Evolutionary conservation across 495 filamentous ascomycete species (phyloP).

Genomic region (Penicillium bialowiezense): DNA sequence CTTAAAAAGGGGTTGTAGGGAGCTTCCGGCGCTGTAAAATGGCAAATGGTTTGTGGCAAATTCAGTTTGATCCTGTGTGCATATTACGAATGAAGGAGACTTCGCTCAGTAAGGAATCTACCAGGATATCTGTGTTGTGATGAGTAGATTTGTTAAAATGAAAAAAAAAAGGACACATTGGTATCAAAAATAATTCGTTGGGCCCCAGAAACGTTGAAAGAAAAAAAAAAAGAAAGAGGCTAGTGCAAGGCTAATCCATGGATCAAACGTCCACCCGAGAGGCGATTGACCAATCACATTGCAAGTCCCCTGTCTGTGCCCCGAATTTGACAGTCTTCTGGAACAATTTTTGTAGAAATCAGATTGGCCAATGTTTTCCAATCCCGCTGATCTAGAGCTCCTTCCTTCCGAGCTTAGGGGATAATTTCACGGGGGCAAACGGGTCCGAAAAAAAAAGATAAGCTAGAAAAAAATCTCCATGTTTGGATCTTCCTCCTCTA

Average conservation of each 20-base stretch:
- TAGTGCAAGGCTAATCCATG: conserved; percentile 6
- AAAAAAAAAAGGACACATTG: not conserved
- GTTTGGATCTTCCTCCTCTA: not conserved
- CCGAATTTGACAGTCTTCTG: conserved; percentile 7
- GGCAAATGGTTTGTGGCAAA: too few species aligned
- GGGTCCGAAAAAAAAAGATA: not conserved
- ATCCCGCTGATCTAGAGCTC: conserved; percentile 3
- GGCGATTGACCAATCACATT: not conserved
- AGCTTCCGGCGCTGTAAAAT: not conserved
- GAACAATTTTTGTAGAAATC: conserved; percentile 4
- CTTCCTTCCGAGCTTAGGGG: not conserved
- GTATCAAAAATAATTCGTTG: not conserved
- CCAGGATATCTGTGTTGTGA: too few species aligned
- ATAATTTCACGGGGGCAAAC: conserved; percentile 3
- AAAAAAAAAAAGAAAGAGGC: not conserved
- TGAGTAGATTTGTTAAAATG: too few species aligned
- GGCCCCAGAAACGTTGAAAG: conserved; percentile 7
- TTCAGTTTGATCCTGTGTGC: too few species aligned
- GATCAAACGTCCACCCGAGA: conserved; percentile 1
- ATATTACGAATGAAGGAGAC: too few species aligned
- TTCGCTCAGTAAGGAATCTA: too few species aligned
- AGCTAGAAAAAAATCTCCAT: not conserved
- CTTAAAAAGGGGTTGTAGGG: conserved; percentile 1
- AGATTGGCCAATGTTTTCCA: not conserved
- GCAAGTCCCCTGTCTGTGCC: not conserved